Evolutionary conservation across 805 yeast species (phyloP), one percentile per base, ranked within the genome.

Genomic region (Wickerhamiella shivajii): DNA sequence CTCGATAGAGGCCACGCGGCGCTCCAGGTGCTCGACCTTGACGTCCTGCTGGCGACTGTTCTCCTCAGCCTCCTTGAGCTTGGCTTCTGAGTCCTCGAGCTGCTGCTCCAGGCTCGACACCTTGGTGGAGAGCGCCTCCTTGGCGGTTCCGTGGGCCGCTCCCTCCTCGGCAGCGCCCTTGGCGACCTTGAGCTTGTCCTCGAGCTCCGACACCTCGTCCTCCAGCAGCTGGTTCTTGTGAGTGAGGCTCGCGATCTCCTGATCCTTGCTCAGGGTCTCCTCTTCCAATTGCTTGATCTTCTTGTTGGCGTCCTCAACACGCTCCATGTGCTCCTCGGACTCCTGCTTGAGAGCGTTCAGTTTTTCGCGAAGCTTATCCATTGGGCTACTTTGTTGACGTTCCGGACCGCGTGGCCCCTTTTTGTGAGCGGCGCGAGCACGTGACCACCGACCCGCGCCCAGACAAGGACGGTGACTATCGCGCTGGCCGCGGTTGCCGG

Each of bases 321-420:
- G 81, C 59, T 83, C 95, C 66, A 87, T 95, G 83, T 98, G 92
- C 50, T 77, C 67, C 66, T 90, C 98, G 46, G 94, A 87, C 57
- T 90, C 97, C 51, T 80, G 67, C 64, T 87, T 85, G 60, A 90
- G 74, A 61, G 74, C 27, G 27, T 34, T 34, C 36, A 47, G 33
- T 48, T 47, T 47, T 28, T 45, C 51, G 19, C 49, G 49, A 21
- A 47, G 42, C 32, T 46, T 47, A 26, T 47, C 51, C 51, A 47
- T 47, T 17, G 66, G 76, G 64, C 84, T 66, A 71, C 83, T 84
- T 20, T 20, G 22, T 20, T 20, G 22, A 20, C 22, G 11, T 11
- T 11, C 10, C 22, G 22, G 22, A 8, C 11, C 7, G 22, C 10
- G 22, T 11, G 22, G 22, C 22, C 22, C 22, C 11, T 11, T 20